Evolutionary conservation across 257 asterid genomes (phyloP).

Genomic region (Parsonsia alboflavescens): DNA sequence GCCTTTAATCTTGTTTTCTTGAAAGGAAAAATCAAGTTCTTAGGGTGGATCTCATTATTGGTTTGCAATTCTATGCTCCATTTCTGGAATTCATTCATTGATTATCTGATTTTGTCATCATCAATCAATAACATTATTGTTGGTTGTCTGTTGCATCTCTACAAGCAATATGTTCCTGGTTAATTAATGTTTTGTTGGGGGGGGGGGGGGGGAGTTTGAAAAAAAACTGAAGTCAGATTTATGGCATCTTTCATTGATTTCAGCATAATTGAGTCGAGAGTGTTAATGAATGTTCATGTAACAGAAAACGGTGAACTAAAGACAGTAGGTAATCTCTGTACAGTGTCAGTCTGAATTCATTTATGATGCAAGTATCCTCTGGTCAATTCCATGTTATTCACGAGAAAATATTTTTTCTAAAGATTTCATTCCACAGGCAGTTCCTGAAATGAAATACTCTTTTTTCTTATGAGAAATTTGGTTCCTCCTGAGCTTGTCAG

Average conservation of each 20-base stretch:
- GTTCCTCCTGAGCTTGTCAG: not conserved
- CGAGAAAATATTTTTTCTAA: not conserved
- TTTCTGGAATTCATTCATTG: not conserved
- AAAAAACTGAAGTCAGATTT: not conserved
- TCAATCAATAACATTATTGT: not conserved
- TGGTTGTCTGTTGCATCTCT: not conserved
- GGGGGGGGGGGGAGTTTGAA: not conserved
- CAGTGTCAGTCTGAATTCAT: not conserved
- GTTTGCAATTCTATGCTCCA: not conserved
- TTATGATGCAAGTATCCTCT: not conserved
- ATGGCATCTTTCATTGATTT: not conserved
- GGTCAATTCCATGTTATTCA: not conserved
- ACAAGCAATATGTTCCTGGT: not conserved
- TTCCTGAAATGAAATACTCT: not conserved
- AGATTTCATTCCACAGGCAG: not conserved
- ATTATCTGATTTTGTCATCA: not conserved
- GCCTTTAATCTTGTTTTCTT: slow-evolving; percentile 10
- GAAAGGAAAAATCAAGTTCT: not conserved
- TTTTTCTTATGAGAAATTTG: too few relatives aligned
- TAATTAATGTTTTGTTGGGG: not conserved
- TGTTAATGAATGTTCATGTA: not conserved
- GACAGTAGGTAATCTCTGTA: not conserved
- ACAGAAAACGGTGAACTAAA: not conserved
- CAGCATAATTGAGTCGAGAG: not conserved
- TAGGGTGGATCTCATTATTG: not conserved